Evolutionary conservation across 2,329 filamentous ascomycete species (phyloP), one percentile per base, ranked within the genome.

Genomic region (Neopestalotiopsis clavispora): DNA sequence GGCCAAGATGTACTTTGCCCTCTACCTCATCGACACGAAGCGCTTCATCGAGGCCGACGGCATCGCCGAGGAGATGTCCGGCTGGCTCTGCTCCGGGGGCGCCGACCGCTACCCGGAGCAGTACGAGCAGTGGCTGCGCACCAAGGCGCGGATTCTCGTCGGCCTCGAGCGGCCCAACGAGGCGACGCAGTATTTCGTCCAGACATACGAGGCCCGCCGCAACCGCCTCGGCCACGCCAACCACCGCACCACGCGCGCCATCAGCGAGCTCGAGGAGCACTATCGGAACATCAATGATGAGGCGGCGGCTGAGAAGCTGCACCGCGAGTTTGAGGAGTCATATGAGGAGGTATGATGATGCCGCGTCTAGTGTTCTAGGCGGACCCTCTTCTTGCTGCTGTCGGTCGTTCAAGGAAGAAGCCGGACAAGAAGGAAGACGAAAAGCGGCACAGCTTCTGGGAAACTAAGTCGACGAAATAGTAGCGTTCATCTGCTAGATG

Each of bases 211-310:
- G 14, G 23, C 64, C 20, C 64, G 64, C n/a, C 64, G 64, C 4
- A 10, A 57, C 20, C 42, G 64, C 6, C 52, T 56, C 12, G 64
- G 64, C 42, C 23, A 32, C n/a, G 23, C 30, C n/a, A 58, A 66
- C n/a, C 49, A 42, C 14, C 64, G 52, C 20, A 66, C 64, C 20
- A 32, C 23, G 17, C 42, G 42, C 28, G 23, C 52, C 13, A 56
- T 66, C 23, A 57, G n/a, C 28, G 42, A 66, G 23, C 64, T 66
- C 49, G 64, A 66, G 64, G 64, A 66, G 34, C 42, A 66, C n/a
- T 66, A 66, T 28, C 52, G 45, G 17, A 20, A 17, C 1, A 23
- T 66, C 14, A n/a, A 49, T 45, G 28, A 66, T 12, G 34, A 30
- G 5, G 42, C 34, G 4, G 42, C 42, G 5, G 64, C 64, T 7